These are phyloP conservation scores for Corymbia citriodora DNA, from an alignment of 441 rosid genomes.

Conservation along the genomic window DNA sequence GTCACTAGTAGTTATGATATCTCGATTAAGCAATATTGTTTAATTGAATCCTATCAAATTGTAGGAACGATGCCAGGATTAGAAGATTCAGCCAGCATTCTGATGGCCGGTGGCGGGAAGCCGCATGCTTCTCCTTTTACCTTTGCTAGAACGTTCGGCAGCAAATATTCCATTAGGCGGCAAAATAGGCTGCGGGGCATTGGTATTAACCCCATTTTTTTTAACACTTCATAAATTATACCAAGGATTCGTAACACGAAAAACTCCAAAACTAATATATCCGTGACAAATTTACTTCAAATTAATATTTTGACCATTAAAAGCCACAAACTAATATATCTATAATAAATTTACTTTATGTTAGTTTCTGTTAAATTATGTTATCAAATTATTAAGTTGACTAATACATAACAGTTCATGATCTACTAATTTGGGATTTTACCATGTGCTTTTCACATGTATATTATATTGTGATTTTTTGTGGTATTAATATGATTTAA, in stretches of 20 bases:
- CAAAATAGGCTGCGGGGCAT: background rate
- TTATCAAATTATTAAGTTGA: too few relatives aligned
- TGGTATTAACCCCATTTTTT: background rate
- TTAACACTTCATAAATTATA: too few relatives aligned
- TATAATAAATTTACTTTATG: too few relatives aligned
- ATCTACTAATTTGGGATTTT: too few relatives aligned
- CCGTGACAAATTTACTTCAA: too few relatives aligned
- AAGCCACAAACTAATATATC: fast-evolving
- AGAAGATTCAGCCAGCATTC: background rate
- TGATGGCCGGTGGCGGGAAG: background rate
- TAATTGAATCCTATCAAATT: background rate
- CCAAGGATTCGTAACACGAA: too few relatives aligned
- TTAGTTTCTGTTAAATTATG: too few relatives aligned
- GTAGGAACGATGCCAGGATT: background rate
- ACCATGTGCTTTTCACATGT: too few relatives aligned
- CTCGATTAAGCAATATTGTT: background rate
- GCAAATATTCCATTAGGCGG: background rate
- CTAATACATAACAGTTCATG: too few relatives aligned
- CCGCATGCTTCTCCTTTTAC: background rate
- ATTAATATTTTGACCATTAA: too few relatives aligned
- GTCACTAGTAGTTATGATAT: background rate
- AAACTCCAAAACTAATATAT: background rate
- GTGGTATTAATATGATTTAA: too few relatives aligned
- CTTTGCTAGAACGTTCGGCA: background rate
- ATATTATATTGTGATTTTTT: too few relatives aligned